A percentile compares a stretch with the other conserved stretches of the same genome.
Conservation (phyloP, 176 grass and related monocot species). For the Urochloa ruziziensis region DNA sequence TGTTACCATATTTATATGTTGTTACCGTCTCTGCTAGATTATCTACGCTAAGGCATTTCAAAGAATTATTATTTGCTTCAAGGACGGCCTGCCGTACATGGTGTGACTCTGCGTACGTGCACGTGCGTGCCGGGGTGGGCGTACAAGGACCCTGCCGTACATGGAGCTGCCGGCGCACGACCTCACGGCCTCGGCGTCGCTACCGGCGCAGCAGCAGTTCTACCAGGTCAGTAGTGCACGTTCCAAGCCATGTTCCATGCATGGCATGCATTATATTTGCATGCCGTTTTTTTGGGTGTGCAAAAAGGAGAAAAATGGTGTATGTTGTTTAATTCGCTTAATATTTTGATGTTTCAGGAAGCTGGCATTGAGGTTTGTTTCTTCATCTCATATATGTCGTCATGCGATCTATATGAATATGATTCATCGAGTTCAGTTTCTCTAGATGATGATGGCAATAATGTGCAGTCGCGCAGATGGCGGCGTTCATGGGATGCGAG, state of each 20-base stretch:
- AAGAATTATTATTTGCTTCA: no score
- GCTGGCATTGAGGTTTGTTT: constrained; percentile 70
- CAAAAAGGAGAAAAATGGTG: not conserved
- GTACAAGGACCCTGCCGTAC: constrained; percentile 43
- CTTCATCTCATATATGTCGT: not conserved
- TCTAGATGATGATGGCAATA: not conserved
- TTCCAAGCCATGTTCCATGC: not conserved
- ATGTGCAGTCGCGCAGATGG: constrained; percentile 54
- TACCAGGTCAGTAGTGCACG: constrained; percentile 53
- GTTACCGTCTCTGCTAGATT: no score
- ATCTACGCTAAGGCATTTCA: no score
- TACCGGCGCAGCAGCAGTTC: constrained; percentile 64
- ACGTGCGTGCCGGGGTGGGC: constrained; percentile 83
- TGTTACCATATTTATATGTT: no score
- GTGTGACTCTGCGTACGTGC: not conserved
- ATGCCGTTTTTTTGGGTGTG: not conserved
- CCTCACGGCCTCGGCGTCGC: constrained; percentile 40
- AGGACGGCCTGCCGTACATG: no score
- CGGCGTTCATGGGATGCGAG: constrained; percentile 76
- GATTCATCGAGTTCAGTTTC: not conserved
- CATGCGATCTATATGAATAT: no score
- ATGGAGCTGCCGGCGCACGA: constrained; percentile 56
- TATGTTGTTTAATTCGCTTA: not conserved
- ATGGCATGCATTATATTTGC: not conserved
- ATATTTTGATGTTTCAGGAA: constrained; percentile 63